Evolutionary conservation across 345 rosid genomes (phyloP).

Genomic region (Lepidium didymum): DNA sequence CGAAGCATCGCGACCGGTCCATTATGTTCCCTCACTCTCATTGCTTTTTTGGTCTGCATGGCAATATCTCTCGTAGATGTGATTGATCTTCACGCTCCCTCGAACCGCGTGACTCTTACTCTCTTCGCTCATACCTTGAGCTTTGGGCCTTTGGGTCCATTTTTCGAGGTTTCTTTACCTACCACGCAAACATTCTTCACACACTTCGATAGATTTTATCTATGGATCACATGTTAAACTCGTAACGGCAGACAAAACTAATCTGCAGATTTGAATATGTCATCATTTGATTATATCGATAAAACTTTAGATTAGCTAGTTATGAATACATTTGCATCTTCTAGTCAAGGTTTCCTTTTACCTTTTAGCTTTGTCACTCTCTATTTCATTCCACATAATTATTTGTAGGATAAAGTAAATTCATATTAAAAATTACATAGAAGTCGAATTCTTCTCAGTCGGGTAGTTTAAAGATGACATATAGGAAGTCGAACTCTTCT

Average conservation of each 20-base stretch:
- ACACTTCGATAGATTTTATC: conserved; percentile 6
- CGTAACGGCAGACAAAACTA: neutral
- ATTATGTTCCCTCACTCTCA: conserved; percentile 29
- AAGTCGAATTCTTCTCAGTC: too few relatives aligned
- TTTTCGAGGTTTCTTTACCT: conserved; percentile 18
- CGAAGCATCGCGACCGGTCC: conserved; percentile 50
- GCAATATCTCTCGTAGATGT: conserved; percentile 36
- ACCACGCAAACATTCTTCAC: conserved; percentile 20
- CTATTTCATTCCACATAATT: too few relatives aligned
- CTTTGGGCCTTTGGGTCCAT: conserved; percentile 17
- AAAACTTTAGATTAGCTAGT: neutral
- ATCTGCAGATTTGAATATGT: neutral
- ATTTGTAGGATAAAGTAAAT: too few relatives aligned
- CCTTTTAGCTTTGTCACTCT: too few relatives aligned
- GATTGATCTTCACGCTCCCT: conserved; percentile 30
- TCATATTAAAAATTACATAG: too few relatives aligned
- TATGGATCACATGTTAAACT: neutral
- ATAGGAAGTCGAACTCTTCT: too few relatives aligned
- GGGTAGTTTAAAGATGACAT: too few relatives aligned
- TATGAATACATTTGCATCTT: neutral
- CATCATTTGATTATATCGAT: neutral
- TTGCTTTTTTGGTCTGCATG: conserved; percentile 38
- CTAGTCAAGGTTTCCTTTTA: neutral
- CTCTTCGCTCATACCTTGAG: conserved; percentile 1
- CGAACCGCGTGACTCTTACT: conserved; percentile 22